These are phyloP conservation scores for Xylaria sp. DNA, from an alignment of 2,329 filamentous ascomycete genomes.

Conservation along the genomic window DNA sequence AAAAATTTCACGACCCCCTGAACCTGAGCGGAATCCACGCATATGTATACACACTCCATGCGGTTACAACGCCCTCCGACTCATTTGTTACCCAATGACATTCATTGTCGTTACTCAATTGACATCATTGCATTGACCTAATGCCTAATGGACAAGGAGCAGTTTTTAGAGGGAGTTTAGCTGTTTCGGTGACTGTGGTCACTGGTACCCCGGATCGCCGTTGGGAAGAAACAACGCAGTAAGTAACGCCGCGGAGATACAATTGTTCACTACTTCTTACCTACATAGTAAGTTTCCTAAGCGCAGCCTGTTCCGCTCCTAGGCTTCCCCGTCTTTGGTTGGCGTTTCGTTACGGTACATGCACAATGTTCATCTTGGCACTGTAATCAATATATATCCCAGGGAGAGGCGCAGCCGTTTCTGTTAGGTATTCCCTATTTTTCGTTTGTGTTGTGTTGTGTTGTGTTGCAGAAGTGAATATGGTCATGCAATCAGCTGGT, in stretches of 20 bases:
- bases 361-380: not conserved
- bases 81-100: not conserved
- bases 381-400: not conserved
- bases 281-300: not conserved
- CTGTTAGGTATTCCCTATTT: not conserved
- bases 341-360: not conserved
- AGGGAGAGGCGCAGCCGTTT: not conserved
- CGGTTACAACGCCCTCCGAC: not conserved
- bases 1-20: not conserved
- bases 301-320: not conserved
- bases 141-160: too few species aligned
- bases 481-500: not conserved
- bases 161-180: too few species aligned
- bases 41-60: not conserved
- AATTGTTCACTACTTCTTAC: not conserved
- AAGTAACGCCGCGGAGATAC: not conserved
- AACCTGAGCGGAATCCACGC: not conserved
- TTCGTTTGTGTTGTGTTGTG: not conserved
- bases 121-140: not conserved
- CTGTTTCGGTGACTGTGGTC: too few species aligned
- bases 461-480: not conserved
- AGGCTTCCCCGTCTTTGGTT: not conserved
- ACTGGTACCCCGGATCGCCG: not conserved
- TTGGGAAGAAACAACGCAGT: not conserved
- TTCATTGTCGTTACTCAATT: constrained; percentile 22